Percentiles rank a stretch among this genome's conserved stretches.
Conservation (phyloP, 2,329 filamentous ascomycete species). For the Cytospora paraplurivora region DNA sequence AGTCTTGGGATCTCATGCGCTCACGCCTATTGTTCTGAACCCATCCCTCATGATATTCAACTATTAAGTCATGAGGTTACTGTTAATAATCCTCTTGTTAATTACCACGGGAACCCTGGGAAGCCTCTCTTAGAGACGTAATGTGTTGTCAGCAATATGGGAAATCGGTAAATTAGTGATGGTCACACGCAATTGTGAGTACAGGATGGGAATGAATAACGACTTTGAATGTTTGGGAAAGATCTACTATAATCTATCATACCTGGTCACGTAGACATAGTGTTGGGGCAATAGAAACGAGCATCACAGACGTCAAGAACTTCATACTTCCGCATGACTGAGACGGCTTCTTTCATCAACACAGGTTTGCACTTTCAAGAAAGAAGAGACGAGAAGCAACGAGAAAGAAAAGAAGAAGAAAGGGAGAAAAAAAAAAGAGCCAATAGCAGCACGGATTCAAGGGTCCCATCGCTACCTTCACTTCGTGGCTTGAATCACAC, state of each 20-base stretch:
- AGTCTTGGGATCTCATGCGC: constrained; percentile 56
- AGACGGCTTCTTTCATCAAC: too few relatives aligned
- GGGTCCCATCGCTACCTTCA: too few relatives aligned
- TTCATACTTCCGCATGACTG: too few relatives aligned
- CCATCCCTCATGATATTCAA: constrained; percentile 64
- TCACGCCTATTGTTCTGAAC: constrained; percentile 60
- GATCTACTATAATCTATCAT: background rate
- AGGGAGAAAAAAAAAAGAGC: too few relatives aligned
- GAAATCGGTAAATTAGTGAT: background rate
- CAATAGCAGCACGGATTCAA: too few relatives aligned
- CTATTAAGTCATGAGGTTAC: constrained; percentile 43
- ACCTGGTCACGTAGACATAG: background rate
- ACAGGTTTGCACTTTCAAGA: too few relatives aligned
- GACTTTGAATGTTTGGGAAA: background rate
- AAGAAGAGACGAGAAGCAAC: too few relatives aligned
- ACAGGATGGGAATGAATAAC: background rate
- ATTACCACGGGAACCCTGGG: background rate
- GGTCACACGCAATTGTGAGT: background rate
- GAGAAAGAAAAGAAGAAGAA: too few relatives aligned
- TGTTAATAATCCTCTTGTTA: background rate
- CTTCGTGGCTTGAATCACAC: too few relatives aligned
- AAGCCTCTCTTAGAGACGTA: background rate
- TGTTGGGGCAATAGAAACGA: background rate
- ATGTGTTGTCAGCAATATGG: background rate
- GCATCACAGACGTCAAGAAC: background rate